Evolutionary conservation across 2,329 filamentous ascomycete species (phyloP), one percentile per base, ranked within the genome.

Genomic region (Stachybotrys chlorohalonatus): DNA sequence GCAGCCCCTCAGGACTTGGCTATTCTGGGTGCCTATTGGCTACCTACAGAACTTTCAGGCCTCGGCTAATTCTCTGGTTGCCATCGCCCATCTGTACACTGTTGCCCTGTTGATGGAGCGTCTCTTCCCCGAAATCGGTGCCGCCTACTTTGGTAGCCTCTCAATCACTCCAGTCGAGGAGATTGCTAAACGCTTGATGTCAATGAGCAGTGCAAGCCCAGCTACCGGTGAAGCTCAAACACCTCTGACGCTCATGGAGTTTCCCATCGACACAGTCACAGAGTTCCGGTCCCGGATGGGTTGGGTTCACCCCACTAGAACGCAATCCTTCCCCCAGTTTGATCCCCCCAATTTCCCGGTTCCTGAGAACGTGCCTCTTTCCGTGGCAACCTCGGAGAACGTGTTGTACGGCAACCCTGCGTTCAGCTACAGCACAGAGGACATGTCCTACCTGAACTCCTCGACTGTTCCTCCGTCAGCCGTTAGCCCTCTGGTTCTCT

Each of bases 21-120:
- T 97, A 15, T 96, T 97, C 73, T 97, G 93, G 91, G 83, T 96
- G 54, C 94, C 94, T 1, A 85, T 96, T 39, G 84, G 85, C 60
- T 87, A 92, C 63, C 79, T 96, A 31, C 87, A 93, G 67, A 84
- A 85, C 59, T 87, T 86, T 50, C 84, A 86, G 52, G 83, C 83
- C 42, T 90, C 93, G 60, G 81, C 89, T 30, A 89, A 83, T 56
- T 87, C 90, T 1, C 78, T 96, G 60, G 79, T 95, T 53, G 85
- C 95, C 58, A 85, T 97, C 54, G 89, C 91, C 11, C 89, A 97
- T 67, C 90, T 96, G 69, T 97, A 96, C 73, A 92, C 90, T 0
- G 84, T 91, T 16, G 91, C 90, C 4, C 78, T 97, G 56, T 83
- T 90, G 46, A 82, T 97, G 72, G 92, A 96, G 72, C 89, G 90